These are phyloP conservation scores for Tuber aestivum DNA, from an alignment of 495 filamentous ascomycete species.

Conservation along the genomic window DNA sequence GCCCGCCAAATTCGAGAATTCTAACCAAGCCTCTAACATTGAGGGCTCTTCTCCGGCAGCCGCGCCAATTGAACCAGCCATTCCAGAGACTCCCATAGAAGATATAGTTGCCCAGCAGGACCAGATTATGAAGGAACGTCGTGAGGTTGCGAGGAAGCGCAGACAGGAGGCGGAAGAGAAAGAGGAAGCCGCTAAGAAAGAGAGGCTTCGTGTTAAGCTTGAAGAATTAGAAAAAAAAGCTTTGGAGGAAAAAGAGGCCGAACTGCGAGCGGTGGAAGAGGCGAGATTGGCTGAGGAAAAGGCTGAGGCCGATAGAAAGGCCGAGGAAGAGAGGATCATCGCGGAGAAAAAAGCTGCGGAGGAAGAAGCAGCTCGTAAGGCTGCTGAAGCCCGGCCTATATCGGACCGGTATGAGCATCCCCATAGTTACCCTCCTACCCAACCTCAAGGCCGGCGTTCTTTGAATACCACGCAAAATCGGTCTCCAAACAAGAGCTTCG, in stretches of 20 bases:
- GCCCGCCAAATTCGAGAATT: neutral
- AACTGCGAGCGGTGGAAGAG: constrained; percentile 48
- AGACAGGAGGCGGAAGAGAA: constrained; percentile 72
- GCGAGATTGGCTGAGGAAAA: constrained; percentile 47
- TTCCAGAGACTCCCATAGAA: constrained; percentile 49
- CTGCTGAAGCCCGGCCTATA: constrained; percentile 11
- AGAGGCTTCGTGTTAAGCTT: constrained; percentile 77
- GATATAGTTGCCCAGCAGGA: constrained; percentile 66
- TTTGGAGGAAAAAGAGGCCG: constrained; percentile 60
- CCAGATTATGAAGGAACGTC: constrained; percentile 75
- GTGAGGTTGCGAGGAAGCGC: constrained; percentile 69
- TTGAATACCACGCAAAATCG: constrained; percentile 19
- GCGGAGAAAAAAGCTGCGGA: constrained; percentile 25
- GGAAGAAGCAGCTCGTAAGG: constrained; percentile 23
- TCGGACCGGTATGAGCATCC: constrained; percentile 20
- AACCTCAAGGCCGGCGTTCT: constrained; percentile 20
- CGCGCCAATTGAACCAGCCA: neutral
- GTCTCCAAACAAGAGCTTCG: constrained; percentile 31
- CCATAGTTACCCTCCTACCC: constrained; percentile 17
- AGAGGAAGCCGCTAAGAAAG: constrained; percentile 71
- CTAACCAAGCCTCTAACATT: neutral
- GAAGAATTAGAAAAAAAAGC: constrained; percentile 67
- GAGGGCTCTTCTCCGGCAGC: neutral
- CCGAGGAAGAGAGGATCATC: constrained; percentile 36
- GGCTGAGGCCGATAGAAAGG: constrained; percentile 38